Percentiles rank a stretch among this genome's conserved stretches.
Conservation (phyloP, 2,329 filamentous ascomycete species). For the Rachicladosporium sp. region DNA sequence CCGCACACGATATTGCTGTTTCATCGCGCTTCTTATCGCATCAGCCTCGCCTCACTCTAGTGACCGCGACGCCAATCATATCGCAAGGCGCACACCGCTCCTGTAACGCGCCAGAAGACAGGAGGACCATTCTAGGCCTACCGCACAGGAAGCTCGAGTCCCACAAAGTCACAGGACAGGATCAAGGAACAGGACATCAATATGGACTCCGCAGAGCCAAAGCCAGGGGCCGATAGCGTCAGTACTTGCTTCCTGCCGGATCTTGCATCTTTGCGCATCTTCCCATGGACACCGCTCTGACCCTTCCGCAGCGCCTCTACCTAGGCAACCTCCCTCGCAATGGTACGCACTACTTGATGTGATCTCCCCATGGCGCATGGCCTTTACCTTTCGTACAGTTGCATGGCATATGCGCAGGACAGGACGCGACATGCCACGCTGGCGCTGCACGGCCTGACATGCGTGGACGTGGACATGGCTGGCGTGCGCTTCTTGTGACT, state of each 20-base stretch:
- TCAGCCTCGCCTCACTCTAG: no score
- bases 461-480: slow-evolving; percentile 5
- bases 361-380: slow-evolving; percentile 6
- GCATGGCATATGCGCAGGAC: slow-evolving; percentile 1
- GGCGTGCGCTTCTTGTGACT: slow-evolving; percentile 1
- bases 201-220: neutral
- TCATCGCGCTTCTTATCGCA: no score
- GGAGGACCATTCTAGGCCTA: no score
- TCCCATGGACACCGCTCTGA: neutral
- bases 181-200: neutral
- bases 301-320: slow-evolving; percentile 48
- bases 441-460: slow-evolving; percentile 5
- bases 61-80: no score
- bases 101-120: no score
- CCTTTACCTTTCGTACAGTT: neutral
- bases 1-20: slow-evolving; percentile 1
- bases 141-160: neutral
- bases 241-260: slow-evolving; percentile 50
- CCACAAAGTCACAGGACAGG: neutral
- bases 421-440: slow-evolving; percentile 3
- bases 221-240: slow-evolving; percentile 40
- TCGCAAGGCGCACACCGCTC: no score
- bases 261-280: neutral
- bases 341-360: slow-evolving; percentile 49
- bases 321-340: slow-evolving; percentile 93